Conservation (phyloP, 2,329 filamentous ascomycete genomes). For the Penicillium sp. region DNA sequence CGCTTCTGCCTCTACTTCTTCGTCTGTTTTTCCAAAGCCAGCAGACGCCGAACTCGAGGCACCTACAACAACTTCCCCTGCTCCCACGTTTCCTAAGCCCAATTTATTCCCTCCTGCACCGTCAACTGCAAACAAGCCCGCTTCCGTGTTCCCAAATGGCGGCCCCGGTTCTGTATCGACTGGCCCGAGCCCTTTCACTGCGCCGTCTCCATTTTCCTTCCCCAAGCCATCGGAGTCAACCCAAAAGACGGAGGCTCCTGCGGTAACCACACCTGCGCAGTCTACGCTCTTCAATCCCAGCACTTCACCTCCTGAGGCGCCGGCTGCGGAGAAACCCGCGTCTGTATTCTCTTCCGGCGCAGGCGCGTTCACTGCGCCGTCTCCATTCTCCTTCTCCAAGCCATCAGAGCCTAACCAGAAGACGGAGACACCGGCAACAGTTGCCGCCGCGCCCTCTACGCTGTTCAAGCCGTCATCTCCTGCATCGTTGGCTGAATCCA, state of each 20-base stretch:
- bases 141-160: neutral
- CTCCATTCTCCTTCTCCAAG: slow-evolving; percentile 3
- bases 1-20: neutral
- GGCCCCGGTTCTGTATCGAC: neutral
- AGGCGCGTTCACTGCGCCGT: neutral
- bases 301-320: neutral
- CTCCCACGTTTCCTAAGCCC: neutral
- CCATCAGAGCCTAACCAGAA: neutral
- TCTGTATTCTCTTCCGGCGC: neutral
- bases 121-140: neutral
- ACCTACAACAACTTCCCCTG: neutral
- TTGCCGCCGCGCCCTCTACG: neutral
- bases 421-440: neutral
- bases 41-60: neutral
- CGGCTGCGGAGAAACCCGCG: neutral
- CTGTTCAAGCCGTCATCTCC: neutral
- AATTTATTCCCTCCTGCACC: neutral
- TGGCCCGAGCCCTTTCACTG: neutral
- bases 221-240: neutral
- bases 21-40: neutral
- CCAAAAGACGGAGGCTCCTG: neutral
- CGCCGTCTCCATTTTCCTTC: neutral
- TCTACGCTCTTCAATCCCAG: neutral
- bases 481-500: neutral
- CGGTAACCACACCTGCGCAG: neutral